Evolutionary conservation across 2,329 filamentous ascomycete species (phyloP), one percentile per base, ranked within the genome.

Genomic region (Fusarium sp.): DNA sequence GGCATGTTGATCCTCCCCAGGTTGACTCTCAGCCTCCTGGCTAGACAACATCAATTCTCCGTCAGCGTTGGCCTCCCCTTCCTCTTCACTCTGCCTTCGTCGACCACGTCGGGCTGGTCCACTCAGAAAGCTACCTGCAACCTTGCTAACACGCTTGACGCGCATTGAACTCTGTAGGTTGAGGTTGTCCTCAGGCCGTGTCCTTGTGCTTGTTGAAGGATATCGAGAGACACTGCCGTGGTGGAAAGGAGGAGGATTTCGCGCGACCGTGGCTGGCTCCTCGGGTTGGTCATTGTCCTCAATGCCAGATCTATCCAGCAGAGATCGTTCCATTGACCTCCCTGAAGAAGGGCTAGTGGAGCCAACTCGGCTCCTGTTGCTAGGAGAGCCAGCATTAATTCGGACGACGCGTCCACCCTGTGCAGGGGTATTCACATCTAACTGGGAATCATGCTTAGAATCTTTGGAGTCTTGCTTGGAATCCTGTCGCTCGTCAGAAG

Each of bases 101-200:
- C 92, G 87, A 30, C 93, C 93, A 73, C 94, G 87, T 59, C 93
- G 88, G 23, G 93, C 92, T 32, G 93, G 93, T 2, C 92, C 93
- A 73, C 92, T 94, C 26, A 96, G 83, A 72, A 95, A 95, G 65
- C 89, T 92, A 2, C 93, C 93, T 5, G 91, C 89, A 11, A 92
- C 85, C 80, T 93, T 93, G 18, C 91, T 91, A 17, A 93, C 88
- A 67, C 93, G 86, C 81, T 95, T 95, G 64, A 95, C 85, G 8
- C 93, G 88, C 85, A 94, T 89, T 1, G 93, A 94, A 74, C 91
- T 91, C 66, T 93, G 92, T 3, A 89, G 83, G 17, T 88, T 90
- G 37, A 83, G 81, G 37, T 92, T 90, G 27, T 94, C 91, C 5
- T 89, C 89, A 53, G 86, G 84, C 38, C 86, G 84, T 18, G 81